phyloP scores from a whole-genome alignment of 1,284 basidiomycete species.

The Naganishia sp. region DNA sequence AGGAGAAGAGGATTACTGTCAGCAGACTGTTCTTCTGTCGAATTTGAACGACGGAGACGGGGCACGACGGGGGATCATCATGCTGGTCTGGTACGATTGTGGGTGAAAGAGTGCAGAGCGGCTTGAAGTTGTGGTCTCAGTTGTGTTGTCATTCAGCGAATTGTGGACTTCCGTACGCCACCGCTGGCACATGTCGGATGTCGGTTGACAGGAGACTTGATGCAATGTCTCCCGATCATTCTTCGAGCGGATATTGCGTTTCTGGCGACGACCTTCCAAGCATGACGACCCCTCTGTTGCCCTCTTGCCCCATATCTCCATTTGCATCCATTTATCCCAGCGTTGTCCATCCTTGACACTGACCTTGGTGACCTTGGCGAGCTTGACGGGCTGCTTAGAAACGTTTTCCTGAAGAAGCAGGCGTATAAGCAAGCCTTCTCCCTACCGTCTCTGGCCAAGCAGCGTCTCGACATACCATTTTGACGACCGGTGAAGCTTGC shows the following conservation, averaged over 20 bases:
- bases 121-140: too few relatives aligned
- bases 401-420: conserved; percentile 34
- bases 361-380: conserved; percentile 94
- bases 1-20: not conserved
- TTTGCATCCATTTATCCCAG: not conserved
- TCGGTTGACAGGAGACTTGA: too few relatives aligned
- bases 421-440: too few relatives aligned
- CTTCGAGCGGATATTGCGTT: too few relatives aligned
- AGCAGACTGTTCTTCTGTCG: not conserved
- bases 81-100: too few relatives aligned
- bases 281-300: not conserved
- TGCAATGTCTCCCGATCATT: too few relatives aligned
- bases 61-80: too few relatives aligned
- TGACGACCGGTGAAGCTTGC: conserved; percentile 31
- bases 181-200: too few relatives aligned
- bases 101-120: too few relatives aligned
- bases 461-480: conserved; percentile 16
- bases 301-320: not conserved
- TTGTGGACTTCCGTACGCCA: too few relatives aligned
- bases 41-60: too few relatives aligned
- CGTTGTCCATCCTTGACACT: conserved; percentile 32
- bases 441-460: not conserved
- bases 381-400: conserved; percentile 82
- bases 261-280: not conserved
- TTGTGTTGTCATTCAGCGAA: too few relatives aligned